These are phyloP conservation scores for Tylopilus balloui DNA, from an alignment of 768 basidiomycete genomes.

Conservation along the genomic window DNA sequence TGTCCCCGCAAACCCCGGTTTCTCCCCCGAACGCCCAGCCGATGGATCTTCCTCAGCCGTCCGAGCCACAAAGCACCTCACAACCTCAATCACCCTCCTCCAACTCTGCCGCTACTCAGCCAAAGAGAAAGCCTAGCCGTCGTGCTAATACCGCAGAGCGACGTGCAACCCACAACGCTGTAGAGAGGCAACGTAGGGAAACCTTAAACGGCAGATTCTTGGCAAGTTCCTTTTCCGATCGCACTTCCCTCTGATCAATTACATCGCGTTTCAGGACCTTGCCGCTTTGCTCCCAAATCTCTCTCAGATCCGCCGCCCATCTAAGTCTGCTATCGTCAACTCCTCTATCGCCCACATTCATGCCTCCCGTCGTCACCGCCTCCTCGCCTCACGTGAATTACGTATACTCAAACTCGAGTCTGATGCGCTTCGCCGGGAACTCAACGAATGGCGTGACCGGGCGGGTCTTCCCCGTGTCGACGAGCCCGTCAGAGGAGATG, in stretches of 20 bases:
- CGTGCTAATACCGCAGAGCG: conserved; percentile 96
- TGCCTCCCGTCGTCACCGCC: conserved; percentile 74
- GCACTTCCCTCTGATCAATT: conserved; percentile 12
- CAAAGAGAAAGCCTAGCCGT: conserved; percentile 78
- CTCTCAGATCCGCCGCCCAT: conserved; percentile 86
- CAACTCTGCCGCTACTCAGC: conserved; percentile 32
- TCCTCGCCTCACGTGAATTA: conserved; percentile 78
- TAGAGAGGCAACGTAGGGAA: conserved; percentile 90
- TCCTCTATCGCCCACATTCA: conserved; percentile 88
- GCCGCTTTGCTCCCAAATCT: conserved; percentile 89
- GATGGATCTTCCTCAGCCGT: conserved; percentile 32
- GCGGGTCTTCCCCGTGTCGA: conserved; percentile 67
- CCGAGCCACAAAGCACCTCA: conserved; percentile 22
- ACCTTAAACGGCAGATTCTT: conserved; percentile 91
- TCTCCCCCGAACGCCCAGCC: conserved; percentile 36
- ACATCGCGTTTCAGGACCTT: conserved; percentile 56
- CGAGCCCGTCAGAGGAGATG: conserved; percentile 68
- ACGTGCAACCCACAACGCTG: conserved; percentile 94
- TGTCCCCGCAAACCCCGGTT: conserved; percentile 47
- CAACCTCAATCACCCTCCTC: conserved; percentile 22
- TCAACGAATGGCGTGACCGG: conserved; percentile 90
- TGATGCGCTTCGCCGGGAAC: conserved; percentile 82
- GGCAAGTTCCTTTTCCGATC: conserved; percentile 40
- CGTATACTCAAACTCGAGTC: conserved; percentile 75
- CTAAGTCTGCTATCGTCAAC: conserved; percentile 96